Evolutionary conservation across 2,329 filamentous ascomycete species (phyloP), one percentile per base, ranked within the genome.

Genomic region (Nothopassalora personata): DNA sequence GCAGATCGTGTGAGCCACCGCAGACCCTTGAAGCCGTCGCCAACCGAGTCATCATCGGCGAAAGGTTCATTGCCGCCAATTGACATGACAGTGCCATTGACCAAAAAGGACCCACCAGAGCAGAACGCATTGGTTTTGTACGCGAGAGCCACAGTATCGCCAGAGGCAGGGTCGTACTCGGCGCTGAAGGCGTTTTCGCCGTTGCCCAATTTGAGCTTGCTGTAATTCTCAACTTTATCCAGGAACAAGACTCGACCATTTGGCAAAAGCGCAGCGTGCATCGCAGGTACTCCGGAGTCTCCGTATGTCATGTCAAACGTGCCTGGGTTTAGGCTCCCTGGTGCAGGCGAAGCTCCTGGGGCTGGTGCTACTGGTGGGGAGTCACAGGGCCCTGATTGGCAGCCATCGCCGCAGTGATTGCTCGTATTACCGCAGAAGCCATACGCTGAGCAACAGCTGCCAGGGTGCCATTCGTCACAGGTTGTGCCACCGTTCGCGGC

Each of bases 201-300:
- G 67, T 83, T 80, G 15, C 76, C 60, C 7, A 84, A 75, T 62
- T 75, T 79, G 49, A 85, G 66, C 60, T 85, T 76, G 0, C 83
- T 84, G 70, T 83, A 86, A 69, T 85, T 81, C 68, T 86, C 83
- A 30, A 86, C 76, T 69, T 86, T 86, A 74, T 86, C 83, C 27
- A 85, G 72, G 71, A 86, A 86, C 50, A 83, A 74, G 9, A 85
- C 82, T 53, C 76, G 74, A 8, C 83, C 83, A 65, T 85, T 84
- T 13, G 77, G 80, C 74, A 85, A 76, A 23, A 86, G 75, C 65
- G 77, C 81, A 62, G 83, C 83, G 65, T 85, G 83, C 84, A 86
- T 86, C 15, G 78, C 82, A 45, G 83, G 83, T n/a, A 86, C 83
- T 64, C 84, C 84, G 54, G 81, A 82, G 58, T 79, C 72, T 18